Percentiles rank a stretch among this genome's conserved stretches.
Evolutionary conservation across 495 filamentous ascomycete genomes (phyloP).

Genomic region (Podospora appendiculata): DNA sequence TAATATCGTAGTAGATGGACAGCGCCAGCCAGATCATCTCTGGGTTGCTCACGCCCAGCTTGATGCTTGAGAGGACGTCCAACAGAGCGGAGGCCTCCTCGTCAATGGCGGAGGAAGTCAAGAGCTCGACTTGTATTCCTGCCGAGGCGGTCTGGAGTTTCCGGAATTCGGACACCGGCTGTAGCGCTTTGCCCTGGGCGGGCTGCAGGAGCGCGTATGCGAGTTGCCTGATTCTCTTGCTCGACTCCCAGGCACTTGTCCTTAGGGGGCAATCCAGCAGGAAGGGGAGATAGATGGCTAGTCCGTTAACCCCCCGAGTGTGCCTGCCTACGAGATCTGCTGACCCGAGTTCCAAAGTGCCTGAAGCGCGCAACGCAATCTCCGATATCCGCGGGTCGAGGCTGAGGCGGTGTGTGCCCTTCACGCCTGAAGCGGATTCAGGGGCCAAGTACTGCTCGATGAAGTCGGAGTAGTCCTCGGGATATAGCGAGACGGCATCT

Average conservation of each 20-base stretch:
- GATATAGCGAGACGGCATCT: constrained; percentile 6
- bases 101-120: not conserved
- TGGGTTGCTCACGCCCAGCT: not conserved
- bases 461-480: constrained; percentile 33
- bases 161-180: constrained; percentile 15
- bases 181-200: constrained; percentile 7
- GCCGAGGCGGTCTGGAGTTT: constrained; percentile 18
- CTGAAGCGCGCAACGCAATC: constrained; percentile 18
- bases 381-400: constrained; percentile 47
- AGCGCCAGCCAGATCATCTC: constrained; percentile 29
- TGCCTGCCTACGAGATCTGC: too few relatives aligned
- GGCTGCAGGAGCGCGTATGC: constrained; percentile 52
- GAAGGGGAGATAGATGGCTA: constrained; percentile 50
- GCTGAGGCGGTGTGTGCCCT: not conserved
- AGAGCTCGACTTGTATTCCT: constrained; percentile 9
- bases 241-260: constrained; percentile 57
- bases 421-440: not conserved
- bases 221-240: constrained; percentile 42
- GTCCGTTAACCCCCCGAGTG: not conserved
- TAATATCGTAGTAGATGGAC: constrained; percentile 35
- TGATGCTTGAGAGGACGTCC: constrained; percentile 7
- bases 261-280: constrained; percentile 50
- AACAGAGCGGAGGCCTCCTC: constrained; percentile 1
- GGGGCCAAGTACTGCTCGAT: constrained; percentile 33
- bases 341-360: not conserved